phyloP scores from a whole-genome alignment of 148 eudicot genomes.

The Vaccinium myrtillus region DNA sequence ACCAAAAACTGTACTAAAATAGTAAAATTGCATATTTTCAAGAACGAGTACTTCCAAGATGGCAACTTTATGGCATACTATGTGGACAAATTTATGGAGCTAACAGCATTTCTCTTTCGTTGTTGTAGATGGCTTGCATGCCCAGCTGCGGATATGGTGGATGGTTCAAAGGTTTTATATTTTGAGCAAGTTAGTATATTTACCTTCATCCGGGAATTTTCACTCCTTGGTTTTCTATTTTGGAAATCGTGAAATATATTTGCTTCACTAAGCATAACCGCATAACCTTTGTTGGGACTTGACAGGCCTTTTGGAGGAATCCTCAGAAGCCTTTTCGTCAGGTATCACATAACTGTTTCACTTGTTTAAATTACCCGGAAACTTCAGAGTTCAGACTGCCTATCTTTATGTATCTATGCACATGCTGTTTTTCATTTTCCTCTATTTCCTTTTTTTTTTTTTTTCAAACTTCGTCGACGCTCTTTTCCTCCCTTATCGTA shows the following conservation, averaged over 20 bases:
- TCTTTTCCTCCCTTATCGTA: background rate
- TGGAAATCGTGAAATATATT: background rate
- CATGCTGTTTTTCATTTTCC: background rate
- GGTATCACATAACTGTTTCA: slow-evolving; percentile 36
- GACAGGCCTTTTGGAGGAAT: slow-evolving; percentile 97
- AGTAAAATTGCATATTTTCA: background rate
- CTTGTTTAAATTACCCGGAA: background rate
- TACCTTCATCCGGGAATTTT: background rate
- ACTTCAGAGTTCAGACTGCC: background rate
- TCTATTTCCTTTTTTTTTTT: too few species aligned
- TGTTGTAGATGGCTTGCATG: slow-evolving; percentile 79
- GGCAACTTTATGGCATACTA: background rate
- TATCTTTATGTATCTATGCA: background rate
- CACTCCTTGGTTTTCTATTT: background rate
- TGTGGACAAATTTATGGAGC: background rate
- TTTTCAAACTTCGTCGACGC: too few species aligned
- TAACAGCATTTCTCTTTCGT: background rate
- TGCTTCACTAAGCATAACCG: background rate
- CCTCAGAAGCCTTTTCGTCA: slow-evolving; percentile 96
- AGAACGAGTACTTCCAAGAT: background rate
- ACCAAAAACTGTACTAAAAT: too few species aligned
- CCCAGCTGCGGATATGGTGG: slow-evolving; percentile 96
- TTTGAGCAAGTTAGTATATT: slow-evolving; percentile 64
- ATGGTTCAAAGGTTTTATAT: slow-evolving; percentile 85
- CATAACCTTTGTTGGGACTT: slow-evolving; percentile 19